Evolutionary conservation across 1,139 yeast genomes (phyloP), one percentile per base, ranked within the genome.

Genomic region (Pichia terricola): DNA sequence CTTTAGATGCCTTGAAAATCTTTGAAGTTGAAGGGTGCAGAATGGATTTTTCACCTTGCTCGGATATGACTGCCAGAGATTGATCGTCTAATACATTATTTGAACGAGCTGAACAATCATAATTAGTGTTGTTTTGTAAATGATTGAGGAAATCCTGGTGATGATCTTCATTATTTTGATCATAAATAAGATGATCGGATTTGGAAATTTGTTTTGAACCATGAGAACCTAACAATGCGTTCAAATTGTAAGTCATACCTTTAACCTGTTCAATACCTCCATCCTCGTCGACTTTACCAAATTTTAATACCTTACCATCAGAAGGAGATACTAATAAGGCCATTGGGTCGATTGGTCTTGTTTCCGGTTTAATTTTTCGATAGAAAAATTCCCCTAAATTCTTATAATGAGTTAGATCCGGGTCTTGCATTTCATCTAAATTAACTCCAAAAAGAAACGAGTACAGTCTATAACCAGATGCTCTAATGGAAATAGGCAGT

Each of bases 241-340:
- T 94, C 16, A 91, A 73, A 2, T 95, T 82, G 62, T 94, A 94
- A 0, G 95, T 86, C 75, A 91, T 77, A 7, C 98, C 99, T 65
- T 94, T 94, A 40, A 94, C 97, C 62, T 91, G 97, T 64, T 91
- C 97, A 48, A 94, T 88, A 55, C 83, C 86, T 37, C 95, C 94
- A 53, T 80, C 72, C 46, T 81, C 82, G 28, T 53, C 50, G 47
- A 89, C 87, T 28, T 77, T 69, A 37, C 99, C 99, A 53, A 86
- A 74, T 55, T 87, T 89, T 49, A 94, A 68, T 7, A 94, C 82
- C 53, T 77, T 82, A 30, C 99, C 99, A 63, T 94, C 99, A 41
- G 96, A 81, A 3, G 99, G 99, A 34, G 94, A 81, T 7, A 83
- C 94, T 44, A 91, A 64, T 46, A 78, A 77, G 7, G 80, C 69